These are phyloP conservation scores for Sporothrix pseudoabietina DNA, from an alignment of 2,329 filamentous ascomycete species.

Conservation along the genomic window DNA sequence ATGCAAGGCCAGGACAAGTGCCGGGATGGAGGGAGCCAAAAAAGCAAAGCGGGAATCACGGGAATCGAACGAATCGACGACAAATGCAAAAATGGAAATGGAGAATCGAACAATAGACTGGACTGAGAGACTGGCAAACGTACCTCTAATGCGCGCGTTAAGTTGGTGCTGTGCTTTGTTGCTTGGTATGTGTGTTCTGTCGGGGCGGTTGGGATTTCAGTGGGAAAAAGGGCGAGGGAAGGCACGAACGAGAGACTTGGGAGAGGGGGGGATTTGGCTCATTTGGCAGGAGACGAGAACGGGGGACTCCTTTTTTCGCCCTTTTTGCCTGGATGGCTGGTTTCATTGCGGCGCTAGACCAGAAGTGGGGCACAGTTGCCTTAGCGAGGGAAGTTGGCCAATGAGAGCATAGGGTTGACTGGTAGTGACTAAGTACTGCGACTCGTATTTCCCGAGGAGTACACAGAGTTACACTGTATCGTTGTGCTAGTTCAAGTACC, in stretches of 20 bases:
- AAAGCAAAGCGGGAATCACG: conserved; percentile 21
- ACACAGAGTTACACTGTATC: not conserved
- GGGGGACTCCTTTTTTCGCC: not conserved
- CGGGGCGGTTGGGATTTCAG: conserved; percentile 29
- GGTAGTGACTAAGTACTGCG: conserved; percentile 23
- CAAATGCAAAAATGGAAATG: not conserved
- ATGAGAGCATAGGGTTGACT: not conserved
- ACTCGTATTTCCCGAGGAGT: not conserved
- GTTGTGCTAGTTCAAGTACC: not conserved
- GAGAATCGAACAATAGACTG: not conserved
- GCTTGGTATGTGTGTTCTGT: conserved; percentile 30
- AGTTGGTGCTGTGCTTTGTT: conserved; percentile 28
- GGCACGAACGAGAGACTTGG: conserved; percentile 18
- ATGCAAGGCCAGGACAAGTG: conserved; percentile 30
- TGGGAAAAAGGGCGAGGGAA: conserved; percentile 34
- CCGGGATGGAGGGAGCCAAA: conserved; percentile 39
- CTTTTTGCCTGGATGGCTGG: conserved; percentile 27
- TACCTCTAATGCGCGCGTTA: conserved; percentile 40
- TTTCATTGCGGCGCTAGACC: conserved; percentile 31
- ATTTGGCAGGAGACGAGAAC: not conserved
- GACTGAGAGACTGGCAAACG: conserved; percentile 37
- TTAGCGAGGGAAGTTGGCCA: conserved; percentile 31
- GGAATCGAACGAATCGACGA: not conserved
- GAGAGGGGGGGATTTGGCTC: not conserved
- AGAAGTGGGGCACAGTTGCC: conserved; percentile 1